Evolutionary conservation across 768 basidiomycete genomes (phyloP), one percentile per base, ranked within the genome.

Genomic region (Rubroboletus pulcherrimus): DNA sequence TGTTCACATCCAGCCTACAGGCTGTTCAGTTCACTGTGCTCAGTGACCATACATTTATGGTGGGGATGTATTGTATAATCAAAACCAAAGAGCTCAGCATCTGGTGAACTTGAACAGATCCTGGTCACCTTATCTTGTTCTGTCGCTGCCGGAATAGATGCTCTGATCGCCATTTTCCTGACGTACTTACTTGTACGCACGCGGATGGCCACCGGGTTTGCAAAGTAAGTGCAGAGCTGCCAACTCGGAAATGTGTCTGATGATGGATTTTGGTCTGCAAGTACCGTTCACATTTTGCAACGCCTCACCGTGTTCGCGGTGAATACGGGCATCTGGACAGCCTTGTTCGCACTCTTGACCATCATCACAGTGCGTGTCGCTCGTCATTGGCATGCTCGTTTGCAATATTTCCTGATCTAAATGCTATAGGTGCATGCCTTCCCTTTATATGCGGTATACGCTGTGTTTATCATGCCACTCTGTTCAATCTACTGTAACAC

Each of bases 291-390:
- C 40, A 10, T 21, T n/a, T 48, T 63, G 5, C 53, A 51, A 40
- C 54, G 51, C 10, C 53, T 63, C 6, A 48, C 6, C 2, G 1
- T 63, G 5, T 59, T 59, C 41, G 40, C 54, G 2, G 43, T 54
- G 6, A 47, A 51, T 26, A 49, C 54, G 11, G 74, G 80, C 0
- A 75, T 82, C 12, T 79, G 77, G 12, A 75, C 81, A 14, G 83
- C 85, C 57, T 78, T 80, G 0, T 67, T 63, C 5, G 69, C 76
- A 4, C 81, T 83, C 66, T 76, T 78, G 4, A 69, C 50, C 4
- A 0, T 55, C 12, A 82, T 55, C 78, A 79, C 8, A 77, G 85
- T 58, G 59, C 39, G 35, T 83, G 83, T n/a, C 30, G 11, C 6
- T 46, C 4, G n/a, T 31, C 30, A 11, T n/a, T n/a, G n/a, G n/a